A percentile compares a stretch with the other conserved stretches of the same genome.
These are phyloP conservation scores for Balansia obtecta DNA, from an alignment of 2,329 filamentous ascomycete species.

Conservation along the genomic window DNA sequence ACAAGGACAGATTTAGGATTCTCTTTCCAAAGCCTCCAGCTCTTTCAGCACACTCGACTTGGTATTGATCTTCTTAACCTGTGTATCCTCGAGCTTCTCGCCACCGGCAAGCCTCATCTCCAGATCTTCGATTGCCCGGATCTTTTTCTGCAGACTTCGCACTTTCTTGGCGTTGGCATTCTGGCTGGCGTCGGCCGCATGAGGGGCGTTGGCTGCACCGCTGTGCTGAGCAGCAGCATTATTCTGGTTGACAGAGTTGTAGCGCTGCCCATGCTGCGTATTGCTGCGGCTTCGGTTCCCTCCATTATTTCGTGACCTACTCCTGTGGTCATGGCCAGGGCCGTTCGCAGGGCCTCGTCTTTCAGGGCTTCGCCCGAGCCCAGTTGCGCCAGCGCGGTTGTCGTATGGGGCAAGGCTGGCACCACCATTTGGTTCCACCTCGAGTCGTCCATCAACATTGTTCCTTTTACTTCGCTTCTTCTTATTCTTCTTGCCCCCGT, in stretches of 20 bases:
- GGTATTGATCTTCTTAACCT: conserved; percentile 95
- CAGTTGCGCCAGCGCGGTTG: conserved; percentile 24
- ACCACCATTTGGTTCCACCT: conserved; percentile 31
- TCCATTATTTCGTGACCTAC: conserved; percentile 41
- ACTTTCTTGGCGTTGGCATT: conserved; percentile 89
- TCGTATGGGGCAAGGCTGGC: conserved; percentile 33
- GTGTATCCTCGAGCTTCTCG: conserved; percentile 95
- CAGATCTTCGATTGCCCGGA: conserved; percentile 91
- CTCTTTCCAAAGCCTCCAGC: conserved; percentile 45
- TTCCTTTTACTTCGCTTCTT: conserved; percentile 93
- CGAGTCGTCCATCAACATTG: conserved; percentile 58
- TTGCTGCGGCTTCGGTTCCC: conserved; percentile 41
- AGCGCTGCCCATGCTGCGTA: conserved; percentile 28
- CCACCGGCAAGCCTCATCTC: conserved; percentile 92
- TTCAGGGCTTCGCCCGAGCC: conserved; percentile 51
- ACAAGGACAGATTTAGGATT: conserved; percentile 5
- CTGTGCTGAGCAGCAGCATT: conserved; percentile 13
- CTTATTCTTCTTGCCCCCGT: conserved; percentile 83
- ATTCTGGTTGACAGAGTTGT: conserved; percentile 15
- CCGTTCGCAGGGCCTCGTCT: conserved; percentile 36
- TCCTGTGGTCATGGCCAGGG: conserved; percentile 36
- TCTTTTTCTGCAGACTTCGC: conserved; percentile 87
- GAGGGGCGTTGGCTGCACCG: conserved; percentile 32
- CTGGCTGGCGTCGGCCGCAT: conserved; percentile 31
- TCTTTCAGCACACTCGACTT: conserved; percentile 78